These are phyloP conservation scores for Phaffia australis DNA, from an alignment of 768 basidiomycete species.

Conservation along the genomic window DNA sequence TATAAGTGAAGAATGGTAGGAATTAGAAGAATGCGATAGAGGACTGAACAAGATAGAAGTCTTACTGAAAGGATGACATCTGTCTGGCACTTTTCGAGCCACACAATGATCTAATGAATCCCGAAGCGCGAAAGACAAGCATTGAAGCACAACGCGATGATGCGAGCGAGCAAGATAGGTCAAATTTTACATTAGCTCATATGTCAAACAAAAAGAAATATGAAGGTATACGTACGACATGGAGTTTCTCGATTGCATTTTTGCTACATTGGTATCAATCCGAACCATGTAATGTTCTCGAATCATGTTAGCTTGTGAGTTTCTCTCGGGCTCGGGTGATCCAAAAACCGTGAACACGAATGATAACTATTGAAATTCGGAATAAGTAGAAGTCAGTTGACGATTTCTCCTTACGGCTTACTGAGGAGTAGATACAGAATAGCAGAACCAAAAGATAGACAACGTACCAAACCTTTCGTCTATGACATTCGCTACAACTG, in stretches of 20 bases:
- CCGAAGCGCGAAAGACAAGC: not conserved
- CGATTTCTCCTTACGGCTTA: no score
- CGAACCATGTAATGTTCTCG: no score
- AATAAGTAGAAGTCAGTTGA: not conserved
- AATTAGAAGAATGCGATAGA: not conserved
- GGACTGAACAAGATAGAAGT: not conserved
- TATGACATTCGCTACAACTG: conserved; percentile 12
- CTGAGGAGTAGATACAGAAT: not conserved
- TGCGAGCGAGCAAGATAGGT: not conserved
- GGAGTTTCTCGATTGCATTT: conserved; percentile 24
- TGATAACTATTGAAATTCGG: not conserved
- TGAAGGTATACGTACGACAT: conserved; percentile 12
- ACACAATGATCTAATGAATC: conserved; percentile 15
- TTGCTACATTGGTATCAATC: not conserved
- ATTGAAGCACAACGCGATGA: not conserved
- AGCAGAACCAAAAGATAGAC: not conserved
- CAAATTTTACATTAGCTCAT: not conserved
- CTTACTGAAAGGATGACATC: conserved; percentile 25
- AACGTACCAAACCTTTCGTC: conserved; percentile 9
- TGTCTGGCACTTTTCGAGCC: conserved; percentile 21
- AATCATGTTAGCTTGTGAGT: not conserved
- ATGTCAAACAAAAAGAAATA: not conserved
- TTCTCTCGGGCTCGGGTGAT: not conserved
- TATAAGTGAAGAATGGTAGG: not conserved
- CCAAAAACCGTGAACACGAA: not conserved